Evolutionary conservation across 83 land plant genomes (phyloP).

Genomic region (Diphasiastrum complanatum): DNA sequence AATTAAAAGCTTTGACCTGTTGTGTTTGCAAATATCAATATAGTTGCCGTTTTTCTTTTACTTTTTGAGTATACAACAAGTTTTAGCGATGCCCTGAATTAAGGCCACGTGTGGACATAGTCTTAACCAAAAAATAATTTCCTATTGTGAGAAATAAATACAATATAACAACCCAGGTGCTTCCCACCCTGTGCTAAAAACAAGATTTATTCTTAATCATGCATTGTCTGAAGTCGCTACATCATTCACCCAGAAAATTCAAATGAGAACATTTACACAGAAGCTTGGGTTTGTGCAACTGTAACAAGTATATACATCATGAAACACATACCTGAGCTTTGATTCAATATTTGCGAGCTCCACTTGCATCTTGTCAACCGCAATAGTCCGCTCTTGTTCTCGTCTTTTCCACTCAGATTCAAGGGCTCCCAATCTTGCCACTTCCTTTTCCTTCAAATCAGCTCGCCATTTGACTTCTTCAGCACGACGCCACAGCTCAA

Average conservation of each 20-base stretch:
- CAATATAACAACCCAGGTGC: too few species aligned
- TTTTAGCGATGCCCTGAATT: too few species aligned
- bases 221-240: neutral
- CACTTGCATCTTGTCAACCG: constrained; percentile 18
- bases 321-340: constrained; percentile 9
- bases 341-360: constrained; percentile 26
- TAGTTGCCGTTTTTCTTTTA: neutral
- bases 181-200: neutral
- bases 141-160: too few species aligned
- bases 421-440: constrained; percentile 5
- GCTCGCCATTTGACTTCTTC: constrained; percentile 34
- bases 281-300: constrained; percentile 3
- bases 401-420: constrained; percentile 28
- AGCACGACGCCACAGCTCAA: constrained; percentile 31
- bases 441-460: constrained; percentile 25
- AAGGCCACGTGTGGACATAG: too few species aligned
- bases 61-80: neutral
- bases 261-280: neutral
- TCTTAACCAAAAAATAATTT: too few species aligned
- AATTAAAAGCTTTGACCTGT: constrained; percentile 29
- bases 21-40: neutral
- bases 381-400: constrained; percentile 15
- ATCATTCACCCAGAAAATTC: neutral
- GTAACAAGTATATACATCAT: neutral
- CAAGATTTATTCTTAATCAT: neutral